These are phyloP conservation scores for Apiotrichum gracile DNA, from an alignment of 1,284 basidiomycete genomes.

Conservation along the genomic window DNA sequence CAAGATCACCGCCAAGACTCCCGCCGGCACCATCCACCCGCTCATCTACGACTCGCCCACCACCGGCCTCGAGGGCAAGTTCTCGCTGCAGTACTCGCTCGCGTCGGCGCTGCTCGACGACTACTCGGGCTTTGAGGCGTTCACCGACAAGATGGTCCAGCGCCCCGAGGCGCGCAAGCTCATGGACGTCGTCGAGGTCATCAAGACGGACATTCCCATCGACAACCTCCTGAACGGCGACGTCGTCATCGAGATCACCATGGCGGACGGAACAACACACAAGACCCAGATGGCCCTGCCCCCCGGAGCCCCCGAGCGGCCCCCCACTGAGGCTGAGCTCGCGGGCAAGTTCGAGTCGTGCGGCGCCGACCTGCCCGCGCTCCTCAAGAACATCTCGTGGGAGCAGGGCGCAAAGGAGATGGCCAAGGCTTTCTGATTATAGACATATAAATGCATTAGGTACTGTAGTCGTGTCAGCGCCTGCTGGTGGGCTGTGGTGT, in stretches of 20 bases:
- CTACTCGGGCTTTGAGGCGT: constrained; percentile 5
- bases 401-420: constrained; percentile 2
- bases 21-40: constrained; percentile 7
- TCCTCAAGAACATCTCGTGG: constrained; percentile 1
- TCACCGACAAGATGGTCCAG: constrained; percentile 5
- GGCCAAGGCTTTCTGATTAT: constrained; percentile 3
- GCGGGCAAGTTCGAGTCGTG: constrained; percentile 4
- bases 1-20: constrained; percentile 4
- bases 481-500: too few relatives aligned
- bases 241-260: constrained; percentile 2
- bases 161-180: constrained; percentile 4
- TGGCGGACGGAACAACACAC: neutral
- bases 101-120: constrained; percentile 5
- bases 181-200: constrained; percentile 4
- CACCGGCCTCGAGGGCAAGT: constrained; percentile 9
- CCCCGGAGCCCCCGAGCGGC: constrained; percentile 4
- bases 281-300: neutral
- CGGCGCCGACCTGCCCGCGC: constrained; percentile 1
- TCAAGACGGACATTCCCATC: constrained; percentile 4
- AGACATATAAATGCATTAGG: neutral
- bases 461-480: too few relatives aligned
- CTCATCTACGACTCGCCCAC: constrained; percentile 7
- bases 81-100: constrained; percentile 9
- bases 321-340: constrained; percentile 4
- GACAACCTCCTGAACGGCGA: constrained; percentile 9